Evolutionary conservation across 352 stramenopile species (phyloP).

Genomic region (Globisporangium spinosum): DNA sequence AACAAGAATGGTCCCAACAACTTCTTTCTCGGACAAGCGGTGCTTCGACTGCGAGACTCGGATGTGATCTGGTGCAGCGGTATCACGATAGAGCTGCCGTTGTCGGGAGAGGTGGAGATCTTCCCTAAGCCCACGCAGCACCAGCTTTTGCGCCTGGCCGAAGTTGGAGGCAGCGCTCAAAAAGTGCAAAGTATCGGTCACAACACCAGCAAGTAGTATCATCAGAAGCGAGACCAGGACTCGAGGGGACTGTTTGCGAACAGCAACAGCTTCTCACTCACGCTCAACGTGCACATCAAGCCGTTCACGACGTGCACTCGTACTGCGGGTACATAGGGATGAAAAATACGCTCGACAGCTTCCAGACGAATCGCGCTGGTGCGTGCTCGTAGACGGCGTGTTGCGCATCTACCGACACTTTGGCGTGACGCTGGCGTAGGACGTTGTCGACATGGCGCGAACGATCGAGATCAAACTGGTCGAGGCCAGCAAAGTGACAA

Average conservation of each 20-base stretch:
- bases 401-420: constrained; percentile 75
- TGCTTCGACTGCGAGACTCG: constrained; percentile 44
- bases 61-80: constrained; percentile 47
- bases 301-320: constrained; percentile 46
- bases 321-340: constrained; percentile 67
- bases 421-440: constrained; percentile 58
- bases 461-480: constrained; percentile 46
- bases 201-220: not conserved
- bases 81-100: constrained; percentile 31
- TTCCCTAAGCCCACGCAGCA: constrained; percentile 58
- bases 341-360: constrained; percentile 60
- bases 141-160: constrained; percentile 38
- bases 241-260: constrained; percentile 4
- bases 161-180: constrained; percentile 14
- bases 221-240: constrained; percentile 1
- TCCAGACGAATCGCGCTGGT: constrained; percentile 69
- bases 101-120: constrained; percentile 49
- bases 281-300: constrained; percentile 37
- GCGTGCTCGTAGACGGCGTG: constrained; percentile 55
- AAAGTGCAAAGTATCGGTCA: not conserved
- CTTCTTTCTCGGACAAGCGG: constrained; percentile 63
- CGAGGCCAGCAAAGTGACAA: constrained; percentile 23
- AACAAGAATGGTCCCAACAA: constrained; percentile 79
- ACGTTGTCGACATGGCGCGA: constrained; percentile 51
- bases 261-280: constrained; percentile 24